Evolutionary conservation across 1,284 basidiomycete genomes (phyloP).

Genomic region (Pseudozyma pruni): DNA sequence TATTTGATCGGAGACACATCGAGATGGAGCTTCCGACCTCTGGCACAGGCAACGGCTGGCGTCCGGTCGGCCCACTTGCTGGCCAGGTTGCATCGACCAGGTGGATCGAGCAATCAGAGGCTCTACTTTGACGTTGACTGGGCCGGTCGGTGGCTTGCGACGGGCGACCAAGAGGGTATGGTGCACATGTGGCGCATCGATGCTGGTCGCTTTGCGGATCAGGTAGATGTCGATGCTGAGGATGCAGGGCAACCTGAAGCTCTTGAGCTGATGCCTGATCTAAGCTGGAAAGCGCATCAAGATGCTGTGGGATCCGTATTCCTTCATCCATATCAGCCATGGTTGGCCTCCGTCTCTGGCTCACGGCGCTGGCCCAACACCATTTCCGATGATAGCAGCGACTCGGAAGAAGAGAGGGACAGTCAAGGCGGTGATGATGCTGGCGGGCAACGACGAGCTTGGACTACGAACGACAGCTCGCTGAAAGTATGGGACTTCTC

Average conservation of each 20-base stretch:
- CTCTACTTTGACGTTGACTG: slow-evolving; percentile 57
- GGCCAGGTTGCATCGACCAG: slow-evolving; percentile 28
- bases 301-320: slow-evolving; percentile 45
- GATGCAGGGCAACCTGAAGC: neutral
- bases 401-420: slow-evolving; percentile 7
- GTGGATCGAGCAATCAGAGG: slow-evolving; percentile 38
- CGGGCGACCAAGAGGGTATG: slow-evolving; percentile 42
- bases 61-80: slow-evolving; percentile 35
- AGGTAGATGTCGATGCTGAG: slow-evolving; percentile 4
- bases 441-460: slow-evolving; percentile 8
- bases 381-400: neutral
- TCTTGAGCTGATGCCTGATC: slow-evolving; percentile 24
- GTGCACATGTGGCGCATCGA: slow-evolving; percentile 50
- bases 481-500: slow-evolving; percentile 40
- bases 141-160: slow-evolving; percentile 48
- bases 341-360: slow-evolving; percentile 38
- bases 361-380: slow-evolving; percentile 33
- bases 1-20: slow-evolving; percentile 43
- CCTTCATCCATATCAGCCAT: slow-evolving; percentile 43
- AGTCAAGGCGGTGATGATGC: neutral
- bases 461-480: slow-evolving; percentile 31
- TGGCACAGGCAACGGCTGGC: slow-evolving; percentile 19
- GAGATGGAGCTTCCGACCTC: slow-evolving; percentile 35
- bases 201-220: slow-evolving; percentile 21
- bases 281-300: slow-evolving; percentile 46